These are phyloP conservation scores for Leptodermis oblonga DNA, from an alignment of 257 asterid genomes.

Conservation along the genomic window DNA sequence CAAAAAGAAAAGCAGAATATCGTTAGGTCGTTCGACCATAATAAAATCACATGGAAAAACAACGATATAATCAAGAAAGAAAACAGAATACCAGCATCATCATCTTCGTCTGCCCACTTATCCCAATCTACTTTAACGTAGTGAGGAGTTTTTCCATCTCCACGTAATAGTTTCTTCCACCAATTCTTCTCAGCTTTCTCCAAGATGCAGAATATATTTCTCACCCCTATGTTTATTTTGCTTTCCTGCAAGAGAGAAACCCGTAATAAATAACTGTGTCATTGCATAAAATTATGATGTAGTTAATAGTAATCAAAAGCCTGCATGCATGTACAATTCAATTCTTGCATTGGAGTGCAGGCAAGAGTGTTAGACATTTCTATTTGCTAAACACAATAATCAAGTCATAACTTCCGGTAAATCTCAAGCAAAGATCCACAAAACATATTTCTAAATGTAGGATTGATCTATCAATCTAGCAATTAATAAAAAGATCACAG, in stretches of 20 bases:
- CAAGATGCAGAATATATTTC: conserved; percentile 68
- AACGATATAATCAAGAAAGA: background rate
- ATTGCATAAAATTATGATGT: background rate
- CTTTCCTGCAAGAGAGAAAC: conserved; percentile 45
- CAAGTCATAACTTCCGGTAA: background rate
- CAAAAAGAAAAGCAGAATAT: conserved; percentile 1
- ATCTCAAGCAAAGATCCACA: background rate
- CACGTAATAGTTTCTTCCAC: conserved; percentile 81
- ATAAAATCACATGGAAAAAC: background rate
- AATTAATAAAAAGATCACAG: background rate
- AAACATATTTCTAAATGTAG: background rate
- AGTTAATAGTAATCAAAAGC: background rate
- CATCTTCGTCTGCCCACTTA: conserved; percentile 96
- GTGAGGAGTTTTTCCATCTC: conserved; percentile 77
- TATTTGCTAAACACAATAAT: background rate
- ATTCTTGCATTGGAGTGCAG: background rate
- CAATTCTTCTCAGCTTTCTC: conserved; percentile 83
- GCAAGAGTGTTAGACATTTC: background rate
- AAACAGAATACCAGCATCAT: conserved; percentile 43
- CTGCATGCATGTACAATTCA: background rate
- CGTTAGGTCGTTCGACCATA: background rate
- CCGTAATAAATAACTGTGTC: background rate
- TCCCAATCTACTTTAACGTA: conserved; percentile 96
- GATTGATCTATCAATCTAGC: background rate
- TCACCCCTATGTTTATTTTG: conserved; percentile 68